Conservation (phyloP, 345 rosid genomes). For the Leavenworthia alabamica region DNA sequence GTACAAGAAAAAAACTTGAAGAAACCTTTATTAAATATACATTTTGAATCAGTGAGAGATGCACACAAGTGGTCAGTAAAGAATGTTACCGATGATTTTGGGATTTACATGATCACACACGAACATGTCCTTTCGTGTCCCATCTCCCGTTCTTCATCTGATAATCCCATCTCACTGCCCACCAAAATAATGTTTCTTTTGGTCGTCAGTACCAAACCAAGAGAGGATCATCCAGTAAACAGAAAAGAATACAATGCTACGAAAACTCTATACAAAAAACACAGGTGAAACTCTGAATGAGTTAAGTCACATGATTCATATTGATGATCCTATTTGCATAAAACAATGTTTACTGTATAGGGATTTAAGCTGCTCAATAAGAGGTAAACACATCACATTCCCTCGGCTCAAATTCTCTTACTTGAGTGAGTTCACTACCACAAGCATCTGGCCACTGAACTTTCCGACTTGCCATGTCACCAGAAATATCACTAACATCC, state of each 20-base stretch:
- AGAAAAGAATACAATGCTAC: neutral
- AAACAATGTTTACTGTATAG: neutral
- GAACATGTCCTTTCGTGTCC: constrained; percentile 25
- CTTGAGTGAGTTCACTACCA: constrained; percentile 82
- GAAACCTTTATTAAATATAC: constrained; percentile 14
- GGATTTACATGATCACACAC: constrained; percentile 29
- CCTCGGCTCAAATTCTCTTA: constrained; percentile 97
- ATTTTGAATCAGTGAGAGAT: constrained; percentile 1
- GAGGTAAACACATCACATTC: constrained; percentile 28
- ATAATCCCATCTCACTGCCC: constrained; percentile 31
- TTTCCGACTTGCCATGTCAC: constrained; percentile 55
- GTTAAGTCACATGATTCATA: too few relatives aligned
- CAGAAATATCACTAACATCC: constrained; percentile 37
- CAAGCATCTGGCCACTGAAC: constrained; percentile 95
- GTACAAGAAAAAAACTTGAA: constrained; percentile 25
- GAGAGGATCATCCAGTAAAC: neutral
- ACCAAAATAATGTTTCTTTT: constrained; percentile 5
- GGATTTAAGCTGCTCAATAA: neutral
- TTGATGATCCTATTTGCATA: neutral
- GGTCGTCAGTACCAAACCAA: neutral
- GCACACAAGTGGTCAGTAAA: constrained; percentile 17
- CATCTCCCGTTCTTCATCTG: constrained; percentile 27
- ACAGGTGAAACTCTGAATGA: too few relatives aligned
- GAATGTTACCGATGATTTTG: constrained; percentile 4
- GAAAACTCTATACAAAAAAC: neutral